These are phyloP conservation scores for Pythium myriotylum DNA, from an alignment of 352 stramenopile species.

Conservation along the genomic window DNA sequence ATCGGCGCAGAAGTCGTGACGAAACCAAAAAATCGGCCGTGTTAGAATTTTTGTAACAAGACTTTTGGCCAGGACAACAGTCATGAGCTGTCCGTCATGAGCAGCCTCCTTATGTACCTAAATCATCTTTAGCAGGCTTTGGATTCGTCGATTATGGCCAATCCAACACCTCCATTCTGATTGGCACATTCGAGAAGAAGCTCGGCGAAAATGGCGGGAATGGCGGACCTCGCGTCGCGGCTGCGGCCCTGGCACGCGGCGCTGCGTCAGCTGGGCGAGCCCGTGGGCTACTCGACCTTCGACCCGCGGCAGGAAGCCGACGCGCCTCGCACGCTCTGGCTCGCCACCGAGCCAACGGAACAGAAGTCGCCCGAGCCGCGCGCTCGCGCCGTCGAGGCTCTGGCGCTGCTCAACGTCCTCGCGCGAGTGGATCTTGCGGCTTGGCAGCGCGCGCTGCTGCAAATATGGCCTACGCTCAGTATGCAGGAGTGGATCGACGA, in stretches of 20 bases:
- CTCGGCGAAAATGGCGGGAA: too few species aligned
- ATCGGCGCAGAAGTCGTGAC: too few species aligned
- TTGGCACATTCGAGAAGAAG: too few species aligned
- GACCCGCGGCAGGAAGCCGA: background rate
- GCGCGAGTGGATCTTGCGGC: background rate
- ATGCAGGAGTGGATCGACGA: conserved; percentile 1
- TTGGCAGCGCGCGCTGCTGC: background rate
- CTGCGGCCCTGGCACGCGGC: background rate
- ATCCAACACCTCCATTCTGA: too few species aligned
- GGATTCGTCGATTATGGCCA: too few species aligned
- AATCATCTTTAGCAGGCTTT: too few species aligned
- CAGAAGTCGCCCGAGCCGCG: background rate
- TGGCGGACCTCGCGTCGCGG: background rate
- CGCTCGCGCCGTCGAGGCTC: background rate
- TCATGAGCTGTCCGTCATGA: too few species aligned
- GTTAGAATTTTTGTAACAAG: too few species aligned
- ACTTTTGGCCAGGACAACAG: too few species aligned
- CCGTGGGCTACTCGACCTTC: background rate
- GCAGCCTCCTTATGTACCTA: too few species aligned
- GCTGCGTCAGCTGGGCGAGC: background rate
- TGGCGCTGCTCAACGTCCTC: background rate
- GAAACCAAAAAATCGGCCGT: too few species aligned
- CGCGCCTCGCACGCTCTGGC: background rate
- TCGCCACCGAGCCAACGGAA: background rate
- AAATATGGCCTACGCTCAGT: background rate